Percentiles rank a stretch among this genome's conserved stretches.
phyloP scores from a whole-genome alignment of 805 yeast genomes.

The Saccharomycopsis guyanensis region DNA sequence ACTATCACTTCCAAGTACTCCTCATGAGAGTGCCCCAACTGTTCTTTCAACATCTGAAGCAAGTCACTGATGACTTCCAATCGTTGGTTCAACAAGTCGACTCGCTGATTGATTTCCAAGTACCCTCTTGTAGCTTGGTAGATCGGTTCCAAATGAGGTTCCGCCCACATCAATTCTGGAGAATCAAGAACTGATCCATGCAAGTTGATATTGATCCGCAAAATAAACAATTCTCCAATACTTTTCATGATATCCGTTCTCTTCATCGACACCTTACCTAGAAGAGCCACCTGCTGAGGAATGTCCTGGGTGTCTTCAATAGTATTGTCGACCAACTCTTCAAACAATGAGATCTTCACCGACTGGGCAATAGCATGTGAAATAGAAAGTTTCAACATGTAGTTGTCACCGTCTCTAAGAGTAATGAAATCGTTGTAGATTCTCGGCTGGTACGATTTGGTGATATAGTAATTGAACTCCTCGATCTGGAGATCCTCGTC shows the following conservation, averaged over 20 bases:
- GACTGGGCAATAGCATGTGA: constrained; percentile 96
- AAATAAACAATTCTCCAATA: constrained; percentile 89
- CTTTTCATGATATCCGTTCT: constrained; percentile 95
- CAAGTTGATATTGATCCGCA: constrained; percentile 71
- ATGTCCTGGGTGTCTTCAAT: constrained; percentile 96
- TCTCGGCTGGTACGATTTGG: constrained; percentile 91
- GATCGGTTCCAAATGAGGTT: constrained; percentile 94
- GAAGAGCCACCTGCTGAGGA: constrained; percentile 89
- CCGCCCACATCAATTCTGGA: constrained; percentile 98
- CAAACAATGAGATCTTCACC: constrained; percentile 90
- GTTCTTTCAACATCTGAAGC: constrained; percentile 94
- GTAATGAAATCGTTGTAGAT: constrained; percentile 94
- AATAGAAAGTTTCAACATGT: constrained; percentile 85
- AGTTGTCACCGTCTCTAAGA: constrained; percentile 77
- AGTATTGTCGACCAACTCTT: constrained; percentile 92
- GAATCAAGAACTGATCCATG: constrained; percentile 90
- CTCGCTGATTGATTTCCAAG: constrained; percentile 90
- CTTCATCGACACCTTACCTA: constrained; percentile 92
- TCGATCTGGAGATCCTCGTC: constrained; percentile 90
- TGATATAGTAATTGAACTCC: constrained; percentile 90
- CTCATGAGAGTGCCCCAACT: constrained; percentile 89
- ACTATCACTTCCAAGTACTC: constrained; percentile 89
- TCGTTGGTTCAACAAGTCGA: constrained; percentile 80
- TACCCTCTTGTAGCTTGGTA: constrained; percentile 96
- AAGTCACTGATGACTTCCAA: constrained; percentile 90